Evolutionary conservation across 1,284 basidiomycete species (phyloP).

Genomic region (Ceratobasidium sp.): DNA sequence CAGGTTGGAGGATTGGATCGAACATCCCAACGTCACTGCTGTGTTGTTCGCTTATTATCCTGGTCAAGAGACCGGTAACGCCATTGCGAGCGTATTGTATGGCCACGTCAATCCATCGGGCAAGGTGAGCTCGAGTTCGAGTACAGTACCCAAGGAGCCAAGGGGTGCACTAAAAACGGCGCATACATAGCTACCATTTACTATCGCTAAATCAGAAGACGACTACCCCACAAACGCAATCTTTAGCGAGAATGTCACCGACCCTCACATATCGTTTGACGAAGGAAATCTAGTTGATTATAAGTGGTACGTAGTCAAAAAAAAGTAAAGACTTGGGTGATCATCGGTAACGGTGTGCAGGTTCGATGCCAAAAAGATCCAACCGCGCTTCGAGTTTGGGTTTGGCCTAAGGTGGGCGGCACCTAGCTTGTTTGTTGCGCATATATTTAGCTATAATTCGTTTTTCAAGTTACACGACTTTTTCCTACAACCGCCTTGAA

Average conservation of each 20-base stretch:
- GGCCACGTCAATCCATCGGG: constrained; percentile 80
- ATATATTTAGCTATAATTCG: neutral
- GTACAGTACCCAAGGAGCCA: constrained; percentile 56
- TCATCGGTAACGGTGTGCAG: neutral
- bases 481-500: constrained; percentile 60
- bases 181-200: constrained; percentile 57
- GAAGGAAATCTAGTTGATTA: constrained; percentile 63
- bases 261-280: constrained; percentile 67
- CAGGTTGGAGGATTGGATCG: constrained; percentile 66
- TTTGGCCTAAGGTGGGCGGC: constrained; percentile 63
- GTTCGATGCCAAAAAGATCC: constrained; percentile 53
- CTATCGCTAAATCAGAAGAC: constrained; percentile 56
- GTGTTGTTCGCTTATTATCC: constrained; percentile 53
- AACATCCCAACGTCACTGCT: constrained; percentile 69
- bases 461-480: constrained; percentile 60
- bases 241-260: constrained; percentile 55
- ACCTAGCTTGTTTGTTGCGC: constrained; percentile 55
- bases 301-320: constrained; percentile 44
- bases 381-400: constrained; percentile 66
- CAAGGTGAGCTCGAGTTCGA: constrained; percentile 78
- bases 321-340: neutral
- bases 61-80: constrained; percentile 67
- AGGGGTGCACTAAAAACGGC: neutral
- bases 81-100: constrained; percentile 78
- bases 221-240: constrained; percentile 45